A percentile compares a stretch with the other conserved stretches of the same genome.
Conservation (phyloP, 106 monocot genomes). For the Phalaenopsis aphrodite region DNA sequence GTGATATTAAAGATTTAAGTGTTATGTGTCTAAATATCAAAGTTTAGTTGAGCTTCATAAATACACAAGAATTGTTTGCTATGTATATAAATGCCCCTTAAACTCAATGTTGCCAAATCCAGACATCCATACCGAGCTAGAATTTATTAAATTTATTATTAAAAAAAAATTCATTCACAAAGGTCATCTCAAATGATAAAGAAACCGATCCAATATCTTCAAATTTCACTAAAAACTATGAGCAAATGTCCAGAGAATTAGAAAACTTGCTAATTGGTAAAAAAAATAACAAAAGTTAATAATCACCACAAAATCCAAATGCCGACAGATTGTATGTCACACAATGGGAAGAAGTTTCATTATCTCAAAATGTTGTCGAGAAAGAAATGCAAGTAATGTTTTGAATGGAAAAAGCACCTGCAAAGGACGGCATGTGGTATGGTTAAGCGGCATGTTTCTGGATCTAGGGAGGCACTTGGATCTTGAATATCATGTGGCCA, state of each 20-base stretch:
- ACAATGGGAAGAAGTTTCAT: too few relatives aligned
- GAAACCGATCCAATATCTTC: too few relatives aligned
- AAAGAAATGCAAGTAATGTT: neutral
- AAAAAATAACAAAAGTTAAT: too few relatives aligned
- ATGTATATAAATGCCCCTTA: neutral
- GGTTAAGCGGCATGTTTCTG: slow-evolving; percentile 41
- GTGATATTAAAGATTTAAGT: too few relatives aligned
- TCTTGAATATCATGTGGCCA: slow-evolving; percentile 69
- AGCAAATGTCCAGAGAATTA: too few relatives aligned
- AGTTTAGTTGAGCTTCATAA: too few relatives aligned
- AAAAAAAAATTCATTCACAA: neutral
- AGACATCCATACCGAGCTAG: neutral
- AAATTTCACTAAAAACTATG: too few relatives aligned
- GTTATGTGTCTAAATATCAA: too few relatives aligned
- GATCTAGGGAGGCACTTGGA: slow-evolving; percentile 44
- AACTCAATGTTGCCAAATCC: neutral
- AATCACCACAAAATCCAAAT: too few relatives aligned
- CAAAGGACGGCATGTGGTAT: slow-evolving; percentile 79
- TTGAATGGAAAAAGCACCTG: slow-evolving; percentile 25
- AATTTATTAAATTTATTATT: neutral
- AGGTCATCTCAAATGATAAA: too few relatives aligned
- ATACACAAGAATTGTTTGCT: too few relatives aligned
- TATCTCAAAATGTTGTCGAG: neutral
- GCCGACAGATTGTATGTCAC: neutral
- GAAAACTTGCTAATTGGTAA: too few relatives aligned